Evolutionary conservation across 1,139 yeast species (phyloP).

Genomic region (Yamadazyma mexicana): DNA sequence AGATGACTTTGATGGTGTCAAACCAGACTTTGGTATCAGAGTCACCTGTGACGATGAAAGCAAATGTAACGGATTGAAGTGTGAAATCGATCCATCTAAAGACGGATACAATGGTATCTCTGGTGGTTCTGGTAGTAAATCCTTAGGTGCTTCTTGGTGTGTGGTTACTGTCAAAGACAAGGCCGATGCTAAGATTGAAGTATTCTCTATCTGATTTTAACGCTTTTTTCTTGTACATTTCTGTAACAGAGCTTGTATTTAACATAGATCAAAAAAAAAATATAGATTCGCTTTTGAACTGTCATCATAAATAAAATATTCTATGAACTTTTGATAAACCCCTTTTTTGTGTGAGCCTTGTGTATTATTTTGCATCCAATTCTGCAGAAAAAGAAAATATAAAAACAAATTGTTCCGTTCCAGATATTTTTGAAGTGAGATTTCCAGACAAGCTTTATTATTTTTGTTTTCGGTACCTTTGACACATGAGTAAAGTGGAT

Average conservation of each 20-base stretch:
- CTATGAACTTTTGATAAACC: too few relatives aligned
- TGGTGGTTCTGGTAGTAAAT: slow-evolving; percentile 49
- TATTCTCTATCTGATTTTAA: slow-evolving; percentile 44
- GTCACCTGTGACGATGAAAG: slow-evolving; percentile 68
- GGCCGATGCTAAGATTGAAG: slow-evolving; percentile 69
- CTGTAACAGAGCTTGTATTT: slow-evolving; percentile 2
- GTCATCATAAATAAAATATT: too few relatives aligned
- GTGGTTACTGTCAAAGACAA: slow-evolving; percentile 73
- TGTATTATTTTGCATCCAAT: slow-evolving; percentile 1
- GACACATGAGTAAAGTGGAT: slow-evolving; percentile 8
- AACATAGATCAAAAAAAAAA: background rate
- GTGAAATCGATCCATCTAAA: slow-evolving; percentile 74
- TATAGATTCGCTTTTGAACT: background rate
- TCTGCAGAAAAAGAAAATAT: background rate
- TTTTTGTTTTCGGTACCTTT: too few relatives aligned
- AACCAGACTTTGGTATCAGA: slow-evolving; percentile 71
- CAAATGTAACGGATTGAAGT: slow-evolving; percentile 71
- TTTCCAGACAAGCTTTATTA: too few relatives aligned
- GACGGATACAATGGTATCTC: slow-evolving; percentile 57
- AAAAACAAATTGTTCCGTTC: background rate
- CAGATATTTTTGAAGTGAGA: background rate
- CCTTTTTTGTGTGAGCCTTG: background rate
- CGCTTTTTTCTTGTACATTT: background rate
- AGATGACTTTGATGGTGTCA: slow-evolving; percentile 54
- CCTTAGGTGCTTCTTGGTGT: slow-evolving; percentile 71